These are phyloP conservation scores for Nemania sp. DNA, from an alignment of 2,329 filamentous ascomycete species.

Conservation along the genomic window DNA sequence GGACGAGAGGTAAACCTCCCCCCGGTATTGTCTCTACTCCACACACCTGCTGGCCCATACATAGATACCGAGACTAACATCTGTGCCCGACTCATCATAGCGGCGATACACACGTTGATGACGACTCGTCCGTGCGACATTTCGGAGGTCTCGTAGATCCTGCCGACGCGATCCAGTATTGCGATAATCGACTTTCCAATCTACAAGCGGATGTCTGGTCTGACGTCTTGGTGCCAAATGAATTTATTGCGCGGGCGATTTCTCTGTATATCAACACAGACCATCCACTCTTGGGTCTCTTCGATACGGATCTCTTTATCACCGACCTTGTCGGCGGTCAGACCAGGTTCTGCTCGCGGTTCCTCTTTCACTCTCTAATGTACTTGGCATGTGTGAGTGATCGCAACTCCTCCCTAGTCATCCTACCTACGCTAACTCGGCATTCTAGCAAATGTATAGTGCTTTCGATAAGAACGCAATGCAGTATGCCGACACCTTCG, in stretches of 20 bases:
- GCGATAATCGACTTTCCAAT: neutral
- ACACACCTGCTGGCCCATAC: neutral
- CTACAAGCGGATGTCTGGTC: neutral
- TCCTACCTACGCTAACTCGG: neutral
- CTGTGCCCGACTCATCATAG: neutral
- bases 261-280: conserved; percentile 3
- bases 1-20: neutral
- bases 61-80: neutral
- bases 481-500: neutral
- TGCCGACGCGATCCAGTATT: neutral
- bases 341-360: neutral
- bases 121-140: neutral
- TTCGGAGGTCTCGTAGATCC: neutral
- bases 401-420: neutral
- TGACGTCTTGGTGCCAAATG: neutral
- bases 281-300: neutral
- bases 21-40: too few relatives aligned
- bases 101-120: neutral
- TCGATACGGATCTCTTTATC: neutral
- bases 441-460: neutral
- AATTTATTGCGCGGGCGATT: neutral
- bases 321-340: neutral
- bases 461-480: neutral
- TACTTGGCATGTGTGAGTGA: neutral
- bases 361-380: neutral